Conservation (phyloP, 1,284 basidiomycete genomes). For the Ustilago nuda region DNA sequence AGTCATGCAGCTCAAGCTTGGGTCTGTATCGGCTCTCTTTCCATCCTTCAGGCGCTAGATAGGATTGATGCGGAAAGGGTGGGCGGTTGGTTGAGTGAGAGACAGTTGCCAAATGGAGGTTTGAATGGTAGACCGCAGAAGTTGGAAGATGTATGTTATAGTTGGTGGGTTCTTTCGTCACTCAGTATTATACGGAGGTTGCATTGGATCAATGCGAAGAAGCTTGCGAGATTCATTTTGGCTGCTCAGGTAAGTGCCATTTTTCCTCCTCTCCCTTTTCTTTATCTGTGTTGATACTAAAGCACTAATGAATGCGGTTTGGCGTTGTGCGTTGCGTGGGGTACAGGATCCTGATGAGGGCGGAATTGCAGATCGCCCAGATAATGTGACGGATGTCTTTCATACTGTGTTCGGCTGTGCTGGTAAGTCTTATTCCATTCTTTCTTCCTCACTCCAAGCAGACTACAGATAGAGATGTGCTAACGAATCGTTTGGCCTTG, state of each 20-base stretch:
- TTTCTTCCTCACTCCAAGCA: background rate
- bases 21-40: conserved; percentile 86
- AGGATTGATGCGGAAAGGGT: conserved; percentile 72
- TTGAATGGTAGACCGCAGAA: conserved; percentile 96
- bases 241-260: conserved; percentile 79
- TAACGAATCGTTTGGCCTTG: conserved; percentile 3
- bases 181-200: conserved; percentile 86
- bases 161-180: conserved; percentile 93
- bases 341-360: conserved; percentile 87
- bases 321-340: background rate
- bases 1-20: conserved; percentile 93
- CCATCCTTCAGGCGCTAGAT: conserved; percentile 85
- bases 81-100: conserved; percentile 91
- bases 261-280: no score
- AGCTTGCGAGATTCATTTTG: conserved; percentile 83
- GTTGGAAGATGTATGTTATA: conserved; percentile 98
- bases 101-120: conserved; percentile 91
- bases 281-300: no score
- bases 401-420: conserved; percentile 94
- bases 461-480: background rate
- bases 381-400: conserved; percentile 94
- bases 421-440: conserved; percentile 73
- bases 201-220: conserved; percentile 90
- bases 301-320: background rate
- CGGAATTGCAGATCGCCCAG: conserved; percentile 93